phyloP scores from a whole-genome alignment of 208 protist species.

The Kentomonas sorsogonicus region DNA sequence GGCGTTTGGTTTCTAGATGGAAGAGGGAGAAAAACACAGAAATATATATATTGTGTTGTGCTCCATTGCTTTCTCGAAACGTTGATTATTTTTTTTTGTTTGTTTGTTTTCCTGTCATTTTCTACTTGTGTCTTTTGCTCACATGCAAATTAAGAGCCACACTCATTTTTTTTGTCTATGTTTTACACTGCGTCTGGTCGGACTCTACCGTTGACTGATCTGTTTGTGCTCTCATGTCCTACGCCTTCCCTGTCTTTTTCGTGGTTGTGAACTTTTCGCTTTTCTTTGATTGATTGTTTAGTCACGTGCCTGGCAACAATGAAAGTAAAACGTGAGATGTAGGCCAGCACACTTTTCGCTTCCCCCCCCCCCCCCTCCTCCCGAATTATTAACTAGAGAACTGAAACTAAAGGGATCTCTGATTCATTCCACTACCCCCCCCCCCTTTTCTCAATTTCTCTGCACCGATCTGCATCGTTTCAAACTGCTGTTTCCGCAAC shows the following conservation, averaged over 20 bases:
- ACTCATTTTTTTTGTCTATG: not conserved
- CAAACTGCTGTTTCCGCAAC: too few species aligned
- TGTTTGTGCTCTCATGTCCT: not conserved
- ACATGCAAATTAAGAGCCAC: not conserved
- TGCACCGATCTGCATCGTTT: too few species aligned
- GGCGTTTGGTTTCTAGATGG: too few species aligned
- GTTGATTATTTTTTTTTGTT: not conserved
- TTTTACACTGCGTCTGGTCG: not conserved
- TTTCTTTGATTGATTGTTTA: constrained; percentile 7
- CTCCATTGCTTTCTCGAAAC: too few species aligned
- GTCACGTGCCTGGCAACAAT: not conserved
- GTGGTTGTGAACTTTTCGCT: not conserved
- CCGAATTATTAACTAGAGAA: not conserved
- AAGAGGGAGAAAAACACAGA: not conserved
- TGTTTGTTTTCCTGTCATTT: constrained; percentile 1
- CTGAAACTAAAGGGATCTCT: not conserved
- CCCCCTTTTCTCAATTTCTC: too few species aligned
- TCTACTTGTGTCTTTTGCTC: not conserved
- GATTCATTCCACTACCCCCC: too few species aligned
- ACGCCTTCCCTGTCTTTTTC: not conserved
- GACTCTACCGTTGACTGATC: not conserved
- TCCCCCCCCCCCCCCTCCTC: not conserved
- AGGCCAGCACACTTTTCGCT: not conserved
- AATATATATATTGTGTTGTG: too few species aligned
- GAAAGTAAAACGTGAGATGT: too few species aligned